These are phyloP conservation scores for Arachis stenosperma DNA, from an alignment of 306 rosid species.

Conservation along the genomic window DNA sequence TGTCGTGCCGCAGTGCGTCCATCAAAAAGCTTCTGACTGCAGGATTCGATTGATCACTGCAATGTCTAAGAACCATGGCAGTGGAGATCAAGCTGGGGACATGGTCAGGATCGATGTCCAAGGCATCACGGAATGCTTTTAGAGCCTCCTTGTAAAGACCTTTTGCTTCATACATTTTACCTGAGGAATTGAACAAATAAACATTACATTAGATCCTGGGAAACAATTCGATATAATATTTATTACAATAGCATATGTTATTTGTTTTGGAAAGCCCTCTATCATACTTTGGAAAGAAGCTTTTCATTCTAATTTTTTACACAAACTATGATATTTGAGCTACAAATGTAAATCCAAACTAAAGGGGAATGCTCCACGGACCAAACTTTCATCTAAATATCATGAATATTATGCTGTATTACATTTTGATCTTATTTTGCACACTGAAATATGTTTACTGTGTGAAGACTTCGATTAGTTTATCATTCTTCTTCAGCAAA, in stretches of 20 bases:
- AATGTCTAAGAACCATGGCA: conserved; percentile 59
- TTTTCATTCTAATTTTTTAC: not conserved
- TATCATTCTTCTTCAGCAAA: no score
- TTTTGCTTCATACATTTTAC: conserved; percentile 64
- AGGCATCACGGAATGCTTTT: conserved; percentile 57
- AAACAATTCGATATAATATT: conserved; percentile 12
- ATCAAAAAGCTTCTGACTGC: conserved; percentile 63
- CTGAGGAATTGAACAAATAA: conserved; percentile 45
- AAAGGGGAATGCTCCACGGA: not conserved
- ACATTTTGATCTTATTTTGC: not conserved
- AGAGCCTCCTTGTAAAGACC: conserved; percentile 75
- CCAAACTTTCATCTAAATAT: conserved; percentile 6
- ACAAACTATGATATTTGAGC: not conserved
- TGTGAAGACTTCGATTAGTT: no score
- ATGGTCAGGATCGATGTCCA: conserved; percentile 69
- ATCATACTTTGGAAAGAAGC: not conserved
- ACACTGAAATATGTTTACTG: conserved; percentile 3
- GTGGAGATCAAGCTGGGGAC: conserved; percentile 72
- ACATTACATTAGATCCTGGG: conserved; percentile 1
- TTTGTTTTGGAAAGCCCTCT: not conserved
- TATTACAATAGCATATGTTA: not conserved
- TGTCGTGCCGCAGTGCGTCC: conserved; percentile 70
- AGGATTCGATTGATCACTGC: conserved; percentile 44
- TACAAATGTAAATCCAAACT: not conserved
- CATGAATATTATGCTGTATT: conserved; percentile 11